Percentiles rank a stretch among this genome's conserved stretches.
Conservation (phyloP, 2,329 filamentous ascomycete genomes). For the Fusarium scirpi region DNA sequence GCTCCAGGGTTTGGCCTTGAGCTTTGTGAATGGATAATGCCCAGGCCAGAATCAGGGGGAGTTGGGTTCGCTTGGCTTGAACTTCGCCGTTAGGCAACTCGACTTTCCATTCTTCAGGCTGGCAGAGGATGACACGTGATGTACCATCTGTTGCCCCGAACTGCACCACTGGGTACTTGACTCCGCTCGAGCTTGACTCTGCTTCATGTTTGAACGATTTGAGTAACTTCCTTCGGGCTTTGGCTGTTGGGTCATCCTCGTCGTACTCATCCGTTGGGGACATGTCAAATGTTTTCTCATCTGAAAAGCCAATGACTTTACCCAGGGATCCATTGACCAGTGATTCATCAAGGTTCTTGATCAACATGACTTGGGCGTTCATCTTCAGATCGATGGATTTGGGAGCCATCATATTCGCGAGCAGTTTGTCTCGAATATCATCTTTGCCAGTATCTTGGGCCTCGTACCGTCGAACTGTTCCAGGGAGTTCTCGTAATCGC, state of each 20-base stretch:
- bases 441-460: conserved; percentile 82
- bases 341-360: conserved; percentile 96
- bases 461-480: conserved; percentile 75
- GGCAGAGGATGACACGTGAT: conserved; percentile 73
- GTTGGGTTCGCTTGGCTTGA: conserved; percentile 84
- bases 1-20: conserved; percentile 91
- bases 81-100: conserved; percentile 96
- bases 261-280: conserved; percentile 56
- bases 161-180: conserved; percentile 83
- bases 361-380: conserved; percentile 98
- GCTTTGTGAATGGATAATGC: conserved; percentile 98
- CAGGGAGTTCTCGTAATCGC: conserved; percentile 78
- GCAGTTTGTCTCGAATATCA: conserved; percentile 77
- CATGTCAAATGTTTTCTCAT: conserved; percentile 56
- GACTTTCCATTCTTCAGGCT: conserved; percentile 94
- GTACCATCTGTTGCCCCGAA: conserved; percentile 84
- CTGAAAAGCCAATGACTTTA: conserved; percentile 70
- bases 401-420: conserved; percentile 94
- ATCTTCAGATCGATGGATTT: conserved; percentile 84
- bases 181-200: conserved; percentile 60
- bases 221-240: conserved; percentile 66
- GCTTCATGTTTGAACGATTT: conserved; percentile 61
- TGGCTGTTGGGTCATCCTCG: conserved; percentile 57
- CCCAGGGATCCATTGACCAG: conserved; percentile 96
- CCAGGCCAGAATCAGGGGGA: conserved; percentile 95